Evolutionary conservation across 306 rosid species (phyloP).

Genomic region (Dalbergia oliveri): DNA sequence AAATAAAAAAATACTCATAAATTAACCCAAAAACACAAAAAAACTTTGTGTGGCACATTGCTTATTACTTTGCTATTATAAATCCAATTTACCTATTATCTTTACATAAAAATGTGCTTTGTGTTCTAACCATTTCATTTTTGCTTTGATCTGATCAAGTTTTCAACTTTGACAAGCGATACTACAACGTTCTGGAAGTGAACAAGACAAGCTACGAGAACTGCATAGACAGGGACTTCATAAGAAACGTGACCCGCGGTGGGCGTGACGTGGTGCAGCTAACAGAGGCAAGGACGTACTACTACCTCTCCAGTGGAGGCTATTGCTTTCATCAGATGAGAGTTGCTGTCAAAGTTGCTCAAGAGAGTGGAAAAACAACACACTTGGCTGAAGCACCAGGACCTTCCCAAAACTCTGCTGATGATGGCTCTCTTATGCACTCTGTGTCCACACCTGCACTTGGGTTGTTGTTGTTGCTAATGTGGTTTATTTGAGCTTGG

Average conservation of each 20-base stretch:
- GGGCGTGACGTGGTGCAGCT: constrained; percentile 80
- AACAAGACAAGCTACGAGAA: constrained; percentile 65
- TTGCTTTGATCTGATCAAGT: constrained; percentile 46
- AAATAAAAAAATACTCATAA: no score
- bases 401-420: constrained; percentile 39
- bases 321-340: constrained; percentile 80
- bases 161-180: constrained; percentile 68
- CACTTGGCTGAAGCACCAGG: constrained; percentile 12
- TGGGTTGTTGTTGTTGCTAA: constrained; percentile 26
- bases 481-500: constrained; percentile 40
- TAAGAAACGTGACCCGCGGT: constrained; percentile 68
- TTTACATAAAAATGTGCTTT: neutral
- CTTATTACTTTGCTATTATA: no score
- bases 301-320: constrained; percentile 68
- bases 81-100: no score
- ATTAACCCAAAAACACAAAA: no score
- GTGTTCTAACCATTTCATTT: neutral
- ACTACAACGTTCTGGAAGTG: constrained; percentile 79
- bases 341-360: constrained; percentile 51
- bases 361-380: neutral
- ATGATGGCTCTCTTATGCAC: constrained; percentile 6
- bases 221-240: constrained; percentile 66
- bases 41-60: no score
- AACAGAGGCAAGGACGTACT: constrained; percentile 61
- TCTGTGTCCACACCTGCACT: neutral